Evolutionary conservation across 805 yeast species (phyloP).

Genomic region (Ogataea dorogensis): DNA sequence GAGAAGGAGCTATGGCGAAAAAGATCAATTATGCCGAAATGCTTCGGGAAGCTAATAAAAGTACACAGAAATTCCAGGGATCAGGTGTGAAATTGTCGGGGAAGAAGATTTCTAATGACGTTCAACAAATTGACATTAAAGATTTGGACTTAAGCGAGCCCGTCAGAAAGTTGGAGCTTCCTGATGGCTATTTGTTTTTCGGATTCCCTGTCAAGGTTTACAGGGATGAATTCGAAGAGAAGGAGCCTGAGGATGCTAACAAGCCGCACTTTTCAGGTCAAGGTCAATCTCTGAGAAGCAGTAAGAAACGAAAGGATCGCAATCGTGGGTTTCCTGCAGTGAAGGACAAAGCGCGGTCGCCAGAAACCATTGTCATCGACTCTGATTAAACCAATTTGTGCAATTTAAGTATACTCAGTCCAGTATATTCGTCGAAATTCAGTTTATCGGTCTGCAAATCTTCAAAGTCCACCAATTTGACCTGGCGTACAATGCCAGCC

Average conservation of each 20-base stretch:
- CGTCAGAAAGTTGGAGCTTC: conserved; percentile 70
- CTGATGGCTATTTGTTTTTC: conserved; percentile 85
- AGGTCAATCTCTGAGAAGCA: conserved; percentile 68
- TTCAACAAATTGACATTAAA: conserved; percentile 17
- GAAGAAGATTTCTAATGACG: conserved; percentile 32
- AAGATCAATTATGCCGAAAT: conserved; percentile 63
- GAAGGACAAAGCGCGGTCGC: conserved; percentile 64
- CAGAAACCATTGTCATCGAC: conserved; percentile 81
- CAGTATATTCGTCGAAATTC: conserved; percentile 24
- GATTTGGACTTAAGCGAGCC: conserved; percentile 52
- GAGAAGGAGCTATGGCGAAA: conserved; percentile 72
- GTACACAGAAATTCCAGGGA: conserved; percentile 47
- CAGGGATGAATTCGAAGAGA: conserved; percentile 37
- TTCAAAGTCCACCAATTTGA: conserved; percentile 16
- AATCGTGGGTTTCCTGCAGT: conserved; percentile 50
- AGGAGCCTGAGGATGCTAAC: conserved; percentile 16
- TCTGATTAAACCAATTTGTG: conserved; percentile 28
- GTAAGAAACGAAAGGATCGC: conserved; percentile 59
- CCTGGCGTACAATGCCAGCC: conserved; percentile 44
- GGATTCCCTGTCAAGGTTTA: conserved; percentile 78
- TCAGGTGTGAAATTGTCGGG: conserved; percentile 74
- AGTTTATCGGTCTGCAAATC: conserved; percentile 9
- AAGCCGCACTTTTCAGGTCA: conserved; percentile 50
- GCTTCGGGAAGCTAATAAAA: conserved; percentile 42
- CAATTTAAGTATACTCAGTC: conserved; percentile 19